A percentile compares a stretch with the other conserved stretches of the same genome.
Conservation (phyloP, 495 filamentous ascomycete species). For the Podospora pseudocomata region DNA sequence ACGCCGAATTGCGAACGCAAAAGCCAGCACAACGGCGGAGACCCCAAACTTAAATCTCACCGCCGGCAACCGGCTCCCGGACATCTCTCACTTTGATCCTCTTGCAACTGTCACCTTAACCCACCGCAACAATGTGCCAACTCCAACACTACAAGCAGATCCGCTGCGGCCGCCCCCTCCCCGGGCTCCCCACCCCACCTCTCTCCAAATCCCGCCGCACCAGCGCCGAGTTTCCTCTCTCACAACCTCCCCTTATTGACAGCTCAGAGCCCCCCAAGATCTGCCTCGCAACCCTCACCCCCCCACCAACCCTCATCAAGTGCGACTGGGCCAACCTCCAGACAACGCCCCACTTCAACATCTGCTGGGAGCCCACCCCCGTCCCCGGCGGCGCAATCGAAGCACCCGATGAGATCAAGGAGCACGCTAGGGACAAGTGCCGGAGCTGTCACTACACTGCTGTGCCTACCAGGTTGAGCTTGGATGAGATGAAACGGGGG, state of each 20-base stretch:
- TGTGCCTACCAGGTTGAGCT: not conserved
- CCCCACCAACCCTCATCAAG: not conserved
- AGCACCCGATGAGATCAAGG: not conserved
- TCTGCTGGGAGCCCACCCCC: not conserved
- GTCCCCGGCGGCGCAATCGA: not conserved
- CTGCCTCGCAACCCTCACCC: not conserved
- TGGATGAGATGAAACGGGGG: not conserved
- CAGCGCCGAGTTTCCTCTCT: not conserved
- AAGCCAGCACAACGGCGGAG: not conserved
- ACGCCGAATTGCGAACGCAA: not conserved
- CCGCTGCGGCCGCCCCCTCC: not conserved
- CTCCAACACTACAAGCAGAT: not conserved
- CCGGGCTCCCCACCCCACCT: not conserved
- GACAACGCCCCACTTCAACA: not conserved
- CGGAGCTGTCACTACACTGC: not conserved
- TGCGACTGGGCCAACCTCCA: not conserved
- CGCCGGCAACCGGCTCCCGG: not conserved
- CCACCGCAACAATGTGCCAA: conserved; percentile 2
- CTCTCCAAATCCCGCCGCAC: not conserved
- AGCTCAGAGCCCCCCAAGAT: not conserved
- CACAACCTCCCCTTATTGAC: not conserved
- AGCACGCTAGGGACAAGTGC: not conserved
- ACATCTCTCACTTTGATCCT: not conserved
- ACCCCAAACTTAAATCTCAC: not conserved
- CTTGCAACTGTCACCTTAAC: not conserved